phyloP scores from a whole-genome alignment of 441 rosid genomes.

The Eutrema salsugineum region DNA sequence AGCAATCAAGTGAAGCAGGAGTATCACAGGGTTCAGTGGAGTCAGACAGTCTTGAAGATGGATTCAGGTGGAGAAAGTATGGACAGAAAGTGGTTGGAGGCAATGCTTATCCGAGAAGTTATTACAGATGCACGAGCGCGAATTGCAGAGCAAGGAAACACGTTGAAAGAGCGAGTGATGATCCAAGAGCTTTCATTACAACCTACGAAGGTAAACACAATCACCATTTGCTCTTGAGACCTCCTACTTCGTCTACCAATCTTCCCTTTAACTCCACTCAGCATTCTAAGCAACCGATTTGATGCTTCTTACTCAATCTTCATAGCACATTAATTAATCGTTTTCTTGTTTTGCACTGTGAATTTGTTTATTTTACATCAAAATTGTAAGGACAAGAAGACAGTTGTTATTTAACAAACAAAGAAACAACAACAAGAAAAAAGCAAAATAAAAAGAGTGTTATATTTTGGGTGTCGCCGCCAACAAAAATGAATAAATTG shows the following conservation, averaged over 20 bases:
- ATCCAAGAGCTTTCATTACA: conserved; percentile 77
- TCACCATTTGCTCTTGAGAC: conserved; percentile 67
- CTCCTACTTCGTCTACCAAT: conserved; percentile 18
- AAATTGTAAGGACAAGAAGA: neutral
- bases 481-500: neutral
- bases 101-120: conserved; percentile 91
- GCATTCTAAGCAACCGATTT: neutral
- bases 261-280: conserved; percentile 22
- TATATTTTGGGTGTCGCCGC: neutral
- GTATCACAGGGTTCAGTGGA: conserved; percentile 51
- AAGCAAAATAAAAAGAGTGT: neutral
- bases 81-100: conserved; percentile 97
- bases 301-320: neutral
- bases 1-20: conserved; percentile 51
- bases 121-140: conserved; percentile 78
- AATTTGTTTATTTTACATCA: conserved; percentile 2
- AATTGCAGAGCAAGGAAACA: conserved; percentile 89
- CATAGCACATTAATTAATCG: neutral
- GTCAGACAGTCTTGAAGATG: conserved; percentile 70
- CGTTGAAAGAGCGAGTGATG: conserved; percentile 85
- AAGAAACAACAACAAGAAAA: neutral
- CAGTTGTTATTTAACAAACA: neutral
- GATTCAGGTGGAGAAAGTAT: conserved; percentile 98
- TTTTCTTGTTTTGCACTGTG: neutral
- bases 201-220: conserved; percentile 94